phyloP scores from a whole-genome alignment of 2,329 filamentous ascomycete genomes.

The Fusarium torulosum region DNA sequence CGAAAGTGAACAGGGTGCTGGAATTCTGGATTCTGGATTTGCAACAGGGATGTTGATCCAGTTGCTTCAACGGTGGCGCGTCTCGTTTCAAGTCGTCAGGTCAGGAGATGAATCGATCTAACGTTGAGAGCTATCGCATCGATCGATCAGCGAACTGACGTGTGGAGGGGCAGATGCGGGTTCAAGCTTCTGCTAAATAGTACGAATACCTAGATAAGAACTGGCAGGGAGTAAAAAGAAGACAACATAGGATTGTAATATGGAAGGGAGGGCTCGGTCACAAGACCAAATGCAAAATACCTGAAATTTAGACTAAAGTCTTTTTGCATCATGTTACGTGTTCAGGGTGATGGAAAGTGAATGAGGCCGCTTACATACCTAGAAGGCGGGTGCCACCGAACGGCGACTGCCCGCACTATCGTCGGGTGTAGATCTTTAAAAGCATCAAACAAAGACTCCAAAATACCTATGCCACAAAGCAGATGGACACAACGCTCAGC shows the following conservation, averaged over 20 bases:
- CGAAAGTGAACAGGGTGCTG: slow-evolving; percentile 8
- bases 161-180: slow-evolving; percentile 5
- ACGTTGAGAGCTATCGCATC: neutral
- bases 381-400: slow-evolving; percentile 8
- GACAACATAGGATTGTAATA: neutral
- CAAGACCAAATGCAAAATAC: neutral
- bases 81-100: slow-evolving; percentile 26
- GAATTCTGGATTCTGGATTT: slow-evolving; percentile 31
- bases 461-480: neutral
- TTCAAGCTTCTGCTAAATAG: neutral
- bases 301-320: no score
- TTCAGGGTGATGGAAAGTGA: no score
- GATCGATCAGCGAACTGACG: slow-evolving; percentile 5
- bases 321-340: slow-evolving; percentile 2
- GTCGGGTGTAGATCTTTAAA: neutral
- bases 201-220: neutral
- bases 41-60: slow-evolving; percentile 33
- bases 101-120: slow-evolving; percentile 1
- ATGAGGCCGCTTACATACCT: no score
- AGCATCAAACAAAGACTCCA: neutral
- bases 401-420: slow-evolving; percentile 18
- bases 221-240: neutral
- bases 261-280: neutral
- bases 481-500: neutral
- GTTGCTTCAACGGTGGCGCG: slow-evolving; percentile 17